phyloP scores from a whole-genome alignment of 2,329 filamentous ascomycete species.

The Aspergillus niger region DNA sequence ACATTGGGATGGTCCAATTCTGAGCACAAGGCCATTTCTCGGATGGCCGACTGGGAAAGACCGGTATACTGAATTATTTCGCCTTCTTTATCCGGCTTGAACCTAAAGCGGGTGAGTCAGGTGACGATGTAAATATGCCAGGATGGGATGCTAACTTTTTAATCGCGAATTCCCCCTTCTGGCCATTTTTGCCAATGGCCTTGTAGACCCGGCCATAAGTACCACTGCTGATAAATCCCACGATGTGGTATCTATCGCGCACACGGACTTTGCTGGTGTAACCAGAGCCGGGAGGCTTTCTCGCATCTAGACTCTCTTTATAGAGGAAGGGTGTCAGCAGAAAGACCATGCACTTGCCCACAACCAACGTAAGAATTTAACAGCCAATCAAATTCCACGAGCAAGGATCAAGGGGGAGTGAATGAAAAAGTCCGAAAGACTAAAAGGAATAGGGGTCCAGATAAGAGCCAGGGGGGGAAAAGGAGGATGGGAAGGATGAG shows the following conservation, averaged over 20 bases:
- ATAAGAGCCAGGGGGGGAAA: background rate
- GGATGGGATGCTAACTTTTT: conserved; percentile 69
- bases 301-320: conserved; percentile 40
- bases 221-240: conserved; percentile 96
- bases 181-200: conserved; percentile 72
- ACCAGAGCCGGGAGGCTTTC: conserved; percentile 48
- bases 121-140: background rate
- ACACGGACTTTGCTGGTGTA: conserved; percentile 79
- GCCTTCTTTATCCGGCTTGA: conserved; percentile 98
- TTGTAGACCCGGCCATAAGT: conserved; percentile 99
- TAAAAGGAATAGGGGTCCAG: background rate
- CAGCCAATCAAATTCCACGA: conserved; percentile 5
- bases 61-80: conserved; percentile 93
- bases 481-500: conserved; percentile 2
- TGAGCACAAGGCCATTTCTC: conserved; percentile 95
- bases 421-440: background rate
- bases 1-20: conserved; percentile 88
- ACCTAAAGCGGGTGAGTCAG: conserved; percentile 46
- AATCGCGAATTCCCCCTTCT: conserved; percentile 87
- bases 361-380: background rate
- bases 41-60: conserved; percentile 94
- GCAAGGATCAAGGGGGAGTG: conserved; percentile 10
- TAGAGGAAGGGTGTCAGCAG: conserved; percentile 27
- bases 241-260: conserved; percentile 89
- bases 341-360: background rate